Base-by-base conservation (phyloP, 2,329 filamentous ascomycete genomes). In the Diaporthe ampelina region DNA sequence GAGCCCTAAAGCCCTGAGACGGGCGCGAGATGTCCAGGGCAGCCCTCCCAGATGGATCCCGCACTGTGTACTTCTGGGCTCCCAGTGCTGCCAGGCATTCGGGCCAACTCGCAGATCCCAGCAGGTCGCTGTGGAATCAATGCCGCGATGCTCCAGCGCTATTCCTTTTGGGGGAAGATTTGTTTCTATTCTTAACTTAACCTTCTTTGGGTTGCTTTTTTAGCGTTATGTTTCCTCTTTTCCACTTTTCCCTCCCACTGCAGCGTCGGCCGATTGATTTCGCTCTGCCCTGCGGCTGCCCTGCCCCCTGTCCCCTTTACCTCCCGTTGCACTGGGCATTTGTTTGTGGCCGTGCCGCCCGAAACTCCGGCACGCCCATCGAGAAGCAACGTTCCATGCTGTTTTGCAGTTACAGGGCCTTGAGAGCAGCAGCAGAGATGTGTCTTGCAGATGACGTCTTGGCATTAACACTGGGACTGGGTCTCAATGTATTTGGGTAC, bases 131-230 rank as follows among this genome's bases (percentile, higher is more conserved):
- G 57, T 61, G 72, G 61, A 68, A 56, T 70, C 67, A 75, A 58
- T 75, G 74, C 67, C 58, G 52, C 65, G 26, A 67, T 54, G 67
- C 11, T 59, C 58, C 17, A 48, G 6, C 32, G 59, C 72, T 70
- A 75, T 73, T 1, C 67, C 35, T n/a, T 3, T 37, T 67, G 1
- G 6, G 52, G 74, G 7, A 40, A 71, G 43, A 58, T 56, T 11
- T 48, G 43, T 68, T 73, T 74, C 74, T 75, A 75, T 75, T 61
- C 69, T 74, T 74, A 74, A 61, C 59, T 75, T 75, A 75, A 75
- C 74, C 74, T 75, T 75, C 74, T 75, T 75, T 73, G 74, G 72
- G 57, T 43, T 74, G 72, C 65, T 61, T 71, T 68, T 63, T 67
- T 70, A 71, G 74, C 65, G 71, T 73, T 6, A 8, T 52, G 57